Base-by-base conservation (phyloP, 345 rosid species). In the Salix dunnii region DNA sequence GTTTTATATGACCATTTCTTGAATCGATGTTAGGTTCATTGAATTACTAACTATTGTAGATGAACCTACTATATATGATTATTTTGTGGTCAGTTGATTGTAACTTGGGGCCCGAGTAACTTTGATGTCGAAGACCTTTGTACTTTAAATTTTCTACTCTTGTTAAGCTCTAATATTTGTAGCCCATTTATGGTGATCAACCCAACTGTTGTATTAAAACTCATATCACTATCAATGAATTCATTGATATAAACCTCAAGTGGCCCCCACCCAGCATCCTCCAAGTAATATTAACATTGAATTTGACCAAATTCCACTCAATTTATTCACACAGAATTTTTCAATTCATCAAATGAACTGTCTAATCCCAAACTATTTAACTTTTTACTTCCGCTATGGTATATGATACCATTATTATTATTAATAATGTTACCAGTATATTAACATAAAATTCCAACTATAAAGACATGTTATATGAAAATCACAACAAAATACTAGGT, bases 71-170 rank as follows among this genome's bases (percentile, higher is more conserved):
- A 5, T 21, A 5, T 49, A 2, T 49, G 0, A 49, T 49, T 2
- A 2, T 18, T 49, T 2, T 17, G 0, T 49, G 8, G 9, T 7
- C 3, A 1, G 20, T 51, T 18, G 0, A 51, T 0, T 51, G 0
- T 51, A 51, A 51, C 55, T 49, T 49, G 1, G 1, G 9, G 6
- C 3, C 12, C 0, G 0, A 40, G 43, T 40, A 9, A 38, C 12
- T 38, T 10, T 2, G 11, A 38, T 8, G 8, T 18, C 2, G 0
- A 48, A 16, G 20, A 48, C 0, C 16, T 48, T 16, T 5, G 2
- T 48, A 4, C 17, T 16, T 48, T 4, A 49, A 21, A 0, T 49
- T 5, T 1, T 17, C 5, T 18, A 49, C 7, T 49, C 2, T 17
- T 5, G 2, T 5, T 17, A 0, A 0, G 3, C 8, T 51, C 10